Evolutionary conservation across 306 rosid genomes (phyloP), one percentile per base, ranked within the genome.

Genomic region (Prunus davidiana): DNA sequence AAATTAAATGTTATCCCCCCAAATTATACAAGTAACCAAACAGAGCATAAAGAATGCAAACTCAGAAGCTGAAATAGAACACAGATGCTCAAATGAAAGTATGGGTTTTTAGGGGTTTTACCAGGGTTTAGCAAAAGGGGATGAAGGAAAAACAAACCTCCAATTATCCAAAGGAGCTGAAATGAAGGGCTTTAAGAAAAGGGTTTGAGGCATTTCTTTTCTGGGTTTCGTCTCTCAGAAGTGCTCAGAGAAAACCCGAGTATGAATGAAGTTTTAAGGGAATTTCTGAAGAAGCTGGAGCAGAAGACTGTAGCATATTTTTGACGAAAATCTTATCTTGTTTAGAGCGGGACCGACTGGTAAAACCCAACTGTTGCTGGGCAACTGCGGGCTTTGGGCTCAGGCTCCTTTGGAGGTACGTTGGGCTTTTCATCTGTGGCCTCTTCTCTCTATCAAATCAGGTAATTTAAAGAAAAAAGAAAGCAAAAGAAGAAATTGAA

Each of bases 141-240:
- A 54, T 47, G 67, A 64, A 25, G 73, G 74, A 45, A 49, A 58
- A 72, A 74, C 67, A 20, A 65, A 87, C 90, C 90, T 82, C 87
- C 88, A 87, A 68, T 87, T 75, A 46, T 74, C 74, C 22, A 78
- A 14, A 55, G 86, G 90, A 77, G 61, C 80, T 45, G 88, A 82
- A 62, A 87, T 65, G 67, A 84, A 75, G 34, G 90, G 90, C 74
- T 84, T 87, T 22, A 87, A 38, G 78, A 84, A 82, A 18, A 87
- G 79, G 49, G 88, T 64, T 55, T 87, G 88, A 60, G 86, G 87
- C 90, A 84, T 87, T 69, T 60, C 56, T 66, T 80, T 61, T 60
- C 49, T 66, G 69, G 62, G 67, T 49, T 38, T 38, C 43, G 32
- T 43, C 67, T 68, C 16, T n/a, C 41, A 43, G 18, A 27, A 18